Percentiles rank a stretch among this genome's conserved stretches.
Evolutionary conservation across 1,139 yeast species (phyloP).

Genomic region (Debaryomyces fabryi): DNA sequence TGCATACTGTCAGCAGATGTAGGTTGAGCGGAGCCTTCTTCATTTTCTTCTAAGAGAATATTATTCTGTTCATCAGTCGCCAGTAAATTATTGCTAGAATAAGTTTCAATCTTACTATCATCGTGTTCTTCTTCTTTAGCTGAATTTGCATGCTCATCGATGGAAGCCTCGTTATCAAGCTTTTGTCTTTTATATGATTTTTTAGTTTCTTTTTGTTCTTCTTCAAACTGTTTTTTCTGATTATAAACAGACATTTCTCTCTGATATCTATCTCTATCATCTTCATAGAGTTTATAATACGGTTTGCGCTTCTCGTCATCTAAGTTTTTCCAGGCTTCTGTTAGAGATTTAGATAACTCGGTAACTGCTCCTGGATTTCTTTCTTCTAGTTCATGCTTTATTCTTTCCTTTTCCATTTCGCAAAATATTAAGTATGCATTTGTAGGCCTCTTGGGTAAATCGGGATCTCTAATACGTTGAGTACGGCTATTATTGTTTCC

Average conservation of each 20-base stretch:
- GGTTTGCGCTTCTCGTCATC: slow-evolving; percentile 73
- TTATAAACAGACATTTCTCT: slow-evolving; percentile 70
- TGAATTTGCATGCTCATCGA: slow-evolving; percentile 6
- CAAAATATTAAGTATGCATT: slow-evolving; percentile 88
- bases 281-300: slow-evolving; percentile 75
- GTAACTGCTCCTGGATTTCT: slow-evolving; percentile 50
- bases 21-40: slow-evolving; percentile 9
- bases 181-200: slow-evolving; percentile 19
- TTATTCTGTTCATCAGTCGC: slow-evolving; percentile 5
- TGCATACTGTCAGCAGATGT: not conserved
- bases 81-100: slow-evolving; percentile 4
- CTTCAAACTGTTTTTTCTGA: slow-evolving; percentile 34
- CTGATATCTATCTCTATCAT: slow-evolving; percentile 75
- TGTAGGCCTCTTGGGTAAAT: slow-evolving; percentile 84
- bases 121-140: slow-evolving; percentile 14
- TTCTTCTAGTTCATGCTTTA: slow-evolving; percentile 53
- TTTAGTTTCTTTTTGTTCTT: slow-evolving; percentile 14
- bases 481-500: slow-evolving; percentile 17
- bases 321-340: slow-evolving; percentile 85
- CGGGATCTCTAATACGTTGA: slow-evolving; percentile 66
- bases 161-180: slow-evolving; percentile 12
- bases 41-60: slow-evolving; percentile 19
- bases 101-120: slow-evolving; percentile 15
- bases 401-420: slow-evolving; percentile 78
- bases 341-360: slow-evolving; percentile 75